These are phyloP conservation scores for Scutellospora calospora DNA, from an alignment of 371 early-diverging fungal genomes.

Conservation along the genomic window DNA sequence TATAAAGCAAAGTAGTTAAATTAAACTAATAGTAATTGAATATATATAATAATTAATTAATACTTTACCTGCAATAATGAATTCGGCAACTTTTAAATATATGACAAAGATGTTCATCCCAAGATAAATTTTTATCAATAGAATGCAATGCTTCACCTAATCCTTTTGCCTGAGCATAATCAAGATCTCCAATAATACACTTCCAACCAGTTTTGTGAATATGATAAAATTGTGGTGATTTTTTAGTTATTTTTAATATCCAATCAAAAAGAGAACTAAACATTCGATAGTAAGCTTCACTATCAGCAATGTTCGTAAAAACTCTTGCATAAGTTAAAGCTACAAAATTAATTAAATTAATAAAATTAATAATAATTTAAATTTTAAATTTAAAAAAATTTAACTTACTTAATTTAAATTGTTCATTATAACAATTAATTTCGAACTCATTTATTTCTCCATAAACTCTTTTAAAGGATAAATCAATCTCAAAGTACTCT, in stretches of 20 bases:
- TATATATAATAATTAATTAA: neutral
- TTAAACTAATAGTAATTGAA: neutral
- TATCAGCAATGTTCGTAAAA: neutral
- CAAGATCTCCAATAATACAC: neutral
- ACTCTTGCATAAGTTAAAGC: neutral
- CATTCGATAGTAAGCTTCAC: neutral
- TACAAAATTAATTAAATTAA: neutral
- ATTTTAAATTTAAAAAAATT: neutral
- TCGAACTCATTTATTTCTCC: neutral
- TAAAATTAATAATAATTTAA: neutral
- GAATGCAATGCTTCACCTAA: neutral
- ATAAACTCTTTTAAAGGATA: neutral
- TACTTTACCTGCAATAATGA: neutral
- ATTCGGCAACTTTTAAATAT: neutral
- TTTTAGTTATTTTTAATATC: neutral
- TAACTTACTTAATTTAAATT: neutral
- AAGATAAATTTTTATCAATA: neutral
- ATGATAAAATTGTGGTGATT: neutral
- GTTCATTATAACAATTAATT: neutral
- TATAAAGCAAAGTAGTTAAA: too few species aligned
- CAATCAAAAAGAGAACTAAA: neutral
- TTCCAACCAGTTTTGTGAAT: neutral
- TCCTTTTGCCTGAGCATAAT: neutral
- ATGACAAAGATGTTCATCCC: neutral
- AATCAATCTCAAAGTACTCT: slow-evolving; percentile 5